phyloP scores from a whole-genome alignment of 768 basidiomycete genomes.

The Amanita pallidorosea region DNA sequence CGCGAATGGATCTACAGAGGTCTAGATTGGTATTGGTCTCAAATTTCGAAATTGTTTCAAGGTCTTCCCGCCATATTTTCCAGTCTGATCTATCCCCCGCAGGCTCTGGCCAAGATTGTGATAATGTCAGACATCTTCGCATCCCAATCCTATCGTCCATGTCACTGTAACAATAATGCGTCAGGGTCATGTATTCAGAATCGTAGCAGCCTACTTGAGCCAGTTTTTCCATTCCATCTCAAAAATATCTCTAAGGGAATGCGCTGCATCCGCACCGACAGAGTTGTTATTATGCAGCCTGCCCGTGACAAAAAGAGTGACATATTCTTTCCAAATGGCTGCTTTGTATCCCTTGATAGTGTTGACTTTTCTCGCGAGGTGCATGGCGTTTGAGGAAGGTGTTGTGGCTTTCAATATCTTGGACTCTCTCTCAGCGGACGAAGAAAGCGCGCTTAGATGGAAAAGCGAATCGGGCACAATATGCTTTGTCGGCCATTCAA shows the following conservation, averaged over 20 bases:
- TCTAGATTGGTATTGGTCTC: background rate
- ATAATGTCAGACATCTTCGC: constrained; percentile 34
- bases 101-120: constrained; percentile 43
- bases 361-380: constrained; percentile 48
- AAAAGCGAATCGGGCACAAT: background rate
- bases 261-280: constrained; percentile 20
- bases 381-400: constrained; percentile 42
- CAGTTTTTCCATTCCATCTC: constrained; percentile 60
- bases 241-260: constrained; percentile 45
- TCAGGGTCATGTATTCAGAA: background rate
- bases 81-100: constrained; percentile 37
- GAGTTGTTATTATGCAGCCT: constrained; percentile 24
- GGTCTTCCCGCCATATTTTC: constrained; percentile 38
- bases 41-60: constrained; percentile 11
- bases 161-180: constrained; percentile 34
- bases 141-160: constrained; percentile 66
- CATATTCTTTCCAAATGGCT: constrained; percentile 57
- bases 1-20: constrained; percentile 4
- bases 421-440: background rate
- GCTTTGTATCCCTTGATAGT: constrained; percentile 57
- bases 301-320: constrained; percentile 31
- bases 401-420: background rate
- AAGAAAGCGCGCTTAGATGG: background rate
- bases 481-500: background rate
- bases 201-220: constrained; percentile 41